Conservation (phyloP, 177 flowering plant species). For the Vitis hybrid region DNA sequence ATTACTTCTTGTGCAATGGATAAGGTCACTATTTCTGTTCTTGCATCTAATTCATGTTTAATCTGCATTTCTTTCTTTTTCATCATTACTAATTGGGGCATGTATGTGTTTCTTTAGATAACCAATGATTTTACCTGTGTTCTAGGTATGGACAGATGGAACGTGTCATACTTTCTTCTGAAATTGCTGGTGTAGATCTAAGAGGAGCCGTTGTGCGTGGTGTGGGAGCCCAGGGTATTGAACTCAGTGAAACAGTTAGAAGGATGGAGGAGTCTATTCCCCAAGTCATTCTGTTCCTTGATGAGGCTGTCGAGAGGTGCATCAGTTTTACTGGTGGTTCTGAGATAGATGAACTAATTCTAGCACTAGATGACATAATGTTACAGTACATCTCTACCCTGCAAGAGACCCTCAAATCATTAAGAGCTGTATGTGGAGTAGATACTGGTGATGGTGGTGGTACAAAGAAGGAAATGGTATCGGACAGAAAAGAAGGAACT, state of each 20-base stretch:
- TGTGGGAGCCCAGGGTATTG: slow-evolving; percentile 97
- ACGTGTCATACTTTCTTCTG: slow-evolving; percentile 85
- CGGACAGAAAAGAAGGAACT: slow-evolving; percentile 68
- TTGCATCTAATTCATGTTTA: background rate
- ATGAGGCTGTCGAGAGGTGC: slow-evolving; percentile 97
- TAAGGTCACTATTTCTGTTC: background rate
- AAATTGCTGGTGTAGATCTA: slow-evolving; percentile 78
- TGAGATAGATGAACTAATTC: slow-evolving; percentile 90
- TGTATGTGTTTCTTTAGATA: background rate
- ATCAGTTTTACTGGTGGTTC: slow-evolving; percentile 97
- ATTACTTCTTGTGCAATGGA: too few species aligned
- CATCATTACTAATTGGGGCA: background rate
- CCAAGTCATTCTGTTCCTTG: slow-evolving; percentile 87
- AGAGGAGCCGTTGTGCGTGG: slow-evolving; percentile 93
- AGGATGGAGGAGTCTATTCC: slow-evolving; percentile 99
- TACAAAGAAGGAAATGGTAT: slow-evolving; percentile 64
- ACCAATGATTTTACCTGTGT: slow-evolving; percentile 8
- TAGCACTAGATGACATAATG: slow-evolving; percentile 87
- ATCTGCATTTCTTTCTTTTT: background rate
- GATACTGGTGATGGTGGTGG: slow-evolving; percentile 52
- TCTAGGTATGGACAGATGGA: slow-evolving; percentile 96
- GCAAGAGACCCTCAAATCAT: slow-evolving; percentile 85
- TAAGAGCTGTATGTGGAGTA: slow-evolving; percentile 86
- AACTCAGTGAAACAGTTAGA: slow-evolving; percentile 96
- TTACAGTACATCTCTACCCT: slow-evolving; percentile 80